Evolutionary conservation across 352 stramenopile species (phyloP).

Genomic region (Phytophthora citrophthora): DNA sequence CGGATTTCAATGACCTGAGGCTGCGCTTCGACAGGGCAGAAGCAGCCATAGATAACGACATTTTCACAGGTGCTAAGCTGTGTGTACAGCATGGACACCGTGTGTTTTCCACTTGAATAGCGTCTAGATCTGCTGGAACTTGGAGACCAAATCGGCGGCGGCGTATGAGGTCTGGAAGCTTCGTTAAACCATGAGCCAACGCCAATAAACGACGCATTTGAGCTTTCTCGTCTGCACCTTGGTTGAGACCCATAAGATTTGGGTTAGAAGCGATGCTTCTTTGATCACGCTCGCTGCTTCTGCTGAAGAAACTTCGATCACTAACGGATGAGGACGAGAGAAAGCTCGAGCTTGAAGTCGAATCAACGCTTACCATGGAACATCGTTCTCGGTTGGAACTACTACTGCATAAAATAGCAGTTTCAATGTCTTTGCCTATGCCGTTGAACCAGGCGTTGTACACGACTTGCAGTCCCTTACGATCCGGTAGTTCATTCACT

Average conservation of each 20-base stretch:
- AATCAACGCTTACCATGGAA: background rate
- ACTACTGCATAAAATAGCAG: background rate
- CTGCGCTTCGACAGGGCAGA: conserved; percentile 17
- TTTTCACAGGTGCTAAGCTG: conserved; percentile 28
- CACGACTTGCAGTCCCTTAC: conserved; percentile 31
- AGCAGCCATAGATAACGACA: conserved; percentile 19
- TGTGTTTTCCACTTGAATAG: conserved; percentile 19
- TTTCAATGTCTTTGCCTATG: conserved; percentile 1
- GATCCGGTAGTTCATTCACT: conserved; percentile 28
- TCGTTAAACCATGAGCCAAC: conserved; percentile 20
- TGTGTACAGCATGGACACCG: conserved; percentile 31
- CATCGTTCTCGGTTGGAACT: background rate
- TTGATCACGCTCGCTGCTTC: background rate
- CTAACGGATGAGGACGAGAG: background rate
- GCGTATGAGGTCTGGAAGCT: conserved; percentile 23
- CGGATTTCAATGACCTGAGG: conserved; percentile 13
- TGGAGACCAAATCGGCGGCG: conserved; percentile 23
- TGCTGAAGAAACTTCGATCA: conserved; percentile 5
- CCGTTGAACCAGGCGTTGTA: conserved; percentile 35
- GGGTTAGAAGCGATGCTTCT: conserved; percentile 1
- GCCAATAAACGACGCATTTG: conserved; percentile 19
- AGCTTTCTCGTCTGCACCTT: conserved; percentile 13
- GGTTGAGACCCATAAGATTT: conserved; percentile 8
- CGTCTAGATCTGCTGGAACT: conserved; percentile 18
- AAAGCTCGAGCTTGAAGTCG: conserved; percentile 4